Evolutionary conservation across 768 basidiomycete genomes (phyloP), one percentile per base, ranked within the genome.

Genomic region (Termitomyces sp.): DNA sequence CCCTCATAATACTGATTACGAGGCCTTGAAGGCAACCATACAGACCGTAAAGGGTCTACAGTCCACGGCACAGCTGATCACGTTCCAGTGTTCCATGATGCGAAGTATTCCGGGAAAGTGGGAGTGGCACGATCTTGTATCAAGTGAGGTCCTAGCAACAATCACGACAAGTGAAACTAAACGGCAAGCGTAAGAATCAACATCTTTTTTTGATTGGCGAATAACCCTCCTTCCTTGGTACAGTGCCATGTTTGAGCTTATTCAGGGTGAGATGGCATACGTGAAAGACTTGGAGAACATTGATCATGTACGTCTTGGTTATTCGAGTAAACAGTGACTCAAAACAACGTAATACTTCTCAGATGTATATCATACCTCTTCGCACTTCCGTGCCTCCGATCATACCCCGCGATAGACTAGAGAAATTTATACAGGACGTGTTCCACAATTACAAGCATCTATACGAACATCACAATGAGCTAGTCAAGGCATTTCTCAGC

Each of bases 211-310:
- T 45, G 34, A 17, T 19, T 7, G 15, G 22, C 7, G 6, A 46
- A 24, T 53, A 22, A 48, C 48, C 35, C 32, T 35, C 42, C 28
- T 12, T 24, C n/a, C 72, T 74, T 22, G 17, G 53, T 35, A 35
- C 60, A 93, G 91, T 40, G 84, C 93, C 63, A 93, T 96, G 46
- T 97, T 95, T 64, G 93, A 97, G 72, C 71, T 96, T 57, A 96
- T 97, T 69, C 90, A 95, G 69, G 90, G 90, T 58, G 93, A 97
- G 69, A 95, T 96, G 90, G 84, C 84, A 19, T 97, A 95, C 64
- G 93, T 96, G 30, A 89, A 85, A 62, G 93, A 97, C 74, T 70
- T 97, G 55, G 90, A 93, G 69, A 88, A 86, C 53, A 87, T 97
- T 41, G 87, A 90, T 58, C 75, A 75, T 58, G 93, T 46, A 57